phyloP scores from a whole-genome alignment of 768 basidiomycete genomes.

The Suillus sp. region DNA sequence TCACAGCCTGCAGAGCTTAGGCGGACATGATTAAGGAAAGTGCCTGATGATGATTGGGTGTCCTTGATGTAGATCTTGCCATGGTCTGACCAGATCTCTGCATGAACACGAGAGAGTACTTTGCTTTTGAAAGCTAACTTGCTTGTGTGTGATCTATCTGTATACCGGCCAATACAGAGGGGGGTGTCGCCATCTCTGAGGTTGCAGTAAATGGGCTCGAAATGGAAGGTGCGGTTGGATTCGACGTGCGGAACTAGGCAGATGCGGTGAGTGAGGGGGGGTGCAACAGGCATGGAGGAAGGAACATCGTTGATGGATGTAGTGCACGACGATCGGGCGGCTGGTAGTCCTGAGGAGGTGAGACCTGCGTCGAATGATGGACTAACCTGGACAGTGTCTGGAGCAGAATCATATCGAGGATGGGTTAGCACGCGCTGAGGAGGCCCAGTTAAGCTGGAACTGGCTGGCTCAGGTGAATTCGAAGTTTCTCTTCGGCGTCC shows the following conservation, averaged over 20 bases:
- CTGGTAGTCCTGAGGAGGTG: no score
- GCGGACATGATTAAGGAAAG: constrained; percentile 93
- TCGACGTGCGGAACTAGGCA: constrained; percentile 96
- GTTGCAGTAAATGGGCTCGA: constrained; percentile 91
- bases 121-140: constrained; percentile 73
- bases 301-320: no score
- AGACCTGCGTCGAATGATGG: no score
- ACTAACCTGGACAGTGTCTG: no score
- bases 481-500: no score
- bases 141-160: constrained; percentile 59
- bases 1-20: constrained; percentile 85
- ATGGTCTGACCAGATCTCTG: constrained; percentile 85
- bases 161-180: constrained; percentile 92
- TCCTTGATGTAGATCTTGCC: constrained; percentile 86
- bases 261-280: constrained; percentile 62
- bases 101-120: constrained; percentile 92
- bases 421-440: no score
- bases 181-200: constrained; percentile 67
- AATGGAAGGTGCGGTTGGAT: constrained; percentile 82
- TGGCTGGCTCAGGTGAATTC: no score
- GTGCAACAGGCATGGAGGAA: no score
- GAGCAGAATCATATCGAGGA: no score
- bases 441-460: no score
- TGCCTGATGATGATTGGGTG: constrained; percentile 88
- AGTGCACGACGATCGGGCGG: no score